Conservation (phyloP, 2,329 filamentous ascomycete species). For the Neopestalotiopsis sp. region DNA sequence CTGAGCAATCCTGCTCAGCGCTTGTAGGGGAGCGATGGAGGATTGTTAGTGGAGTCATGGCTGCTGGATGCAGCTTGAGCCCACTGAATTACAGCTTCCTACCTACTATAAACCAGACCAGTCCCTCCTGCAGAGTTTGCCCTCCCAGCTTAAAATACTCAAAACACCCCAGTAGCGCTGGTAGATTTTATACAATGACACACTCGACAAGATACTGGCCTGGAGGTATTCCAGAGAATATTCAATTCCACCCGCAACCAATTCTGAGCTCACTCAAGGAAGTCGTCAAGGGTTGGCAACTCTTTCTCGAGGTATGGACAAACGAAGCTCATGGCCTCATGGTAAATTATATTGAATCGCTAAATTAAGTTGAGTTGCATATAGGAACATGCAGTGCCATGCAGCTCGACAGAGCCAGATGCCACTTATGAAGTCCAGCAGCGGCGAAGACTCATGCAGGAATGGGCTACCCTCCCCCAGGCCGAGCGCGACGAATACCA, state of each 20-base stretch:
- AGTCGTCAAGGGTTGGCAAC: slow-evolving; percentile 4
- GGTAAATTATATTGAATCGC: background rate
- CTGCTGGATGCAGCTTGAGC: background rate
- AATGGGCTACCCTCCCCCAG: slow-evolving; percentile 5
- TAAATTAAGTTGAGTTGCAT: background rate
- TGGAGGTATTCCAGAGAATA: background rate
- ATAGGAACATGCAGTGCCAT: background rate
- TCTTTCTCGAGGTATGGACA: slow-evolving; percentile 1
- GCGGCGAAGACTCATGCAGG: background rate
- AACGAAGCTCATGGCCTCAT: background rate
- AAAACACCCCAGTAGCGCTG: background rate
- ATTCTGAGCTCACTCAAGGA: background rate
- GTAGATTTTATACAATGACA: background rate
- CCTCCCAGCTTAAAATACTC: background rate
- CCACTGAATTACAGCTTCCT: no score
- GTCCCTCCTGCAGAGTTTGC: background rate
- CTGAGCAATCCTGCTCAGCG: background rate
- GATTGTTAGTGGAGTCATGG: background rate
- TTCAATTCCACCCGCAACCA: background rate
- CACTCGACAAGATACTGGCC: slow-evolving; percentile 2
- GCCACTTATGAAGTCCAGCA: background rate
- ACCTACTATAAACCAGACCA: background rate
- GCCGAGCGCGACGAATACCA: slow-evolving; percentile 5
- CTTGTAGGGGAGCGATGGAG: background rate
- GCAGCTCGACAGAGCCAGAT: slow-evolving; percentile 1